These are phyloP conservation scores for Coemansia sp. DNA, from an alignment of 192 early-diverging fungal genomes.

Conservation along the genomic window DNA sequence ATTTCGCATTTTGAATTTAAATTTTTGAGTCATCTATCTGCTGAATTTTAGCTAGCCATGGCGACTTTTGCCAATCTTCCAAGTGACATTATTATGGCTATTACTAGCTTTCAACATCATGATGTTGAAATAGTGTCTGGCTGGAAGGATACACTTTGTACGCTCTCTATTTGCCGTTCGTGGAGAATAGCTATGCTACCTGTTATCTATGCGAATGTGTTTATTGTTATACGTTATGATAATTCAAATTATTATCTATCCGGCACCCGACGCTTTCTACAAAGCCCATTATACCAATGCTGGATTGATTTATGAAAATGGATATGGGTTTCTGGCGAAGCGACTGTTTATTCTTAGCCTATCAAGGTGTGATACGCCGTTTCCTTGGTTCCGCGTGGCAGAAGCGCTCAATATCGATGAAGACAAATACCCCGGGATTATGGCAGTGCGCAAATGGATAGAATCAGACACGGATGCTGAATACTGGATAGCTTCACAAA, in stretches of 20 bases:
- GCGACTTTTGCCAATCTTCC: neutral
- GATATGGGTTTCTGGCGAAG: neutral
- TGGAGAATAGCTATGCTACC: neutral
- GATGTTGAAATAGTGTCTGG: neutral
- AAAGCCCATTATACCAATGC: neutral
- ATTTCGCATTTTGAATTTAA: no score
- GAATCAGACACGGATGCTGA: neutral
- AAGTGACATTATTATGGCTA: neutral
- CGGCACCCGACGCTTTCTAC: no score
- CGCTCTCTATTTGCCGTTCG: neutral
- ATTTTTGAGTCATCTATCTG: neutral
- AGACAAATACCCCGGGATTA: neutral
- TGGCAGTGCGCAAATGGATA: neutral
- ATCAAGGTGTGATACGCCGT: neutral
- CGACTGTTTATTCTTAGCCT: neutral
- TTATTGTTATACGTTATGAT: neutral
- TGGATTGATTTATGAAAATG: neutral
- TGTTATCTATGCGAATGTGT: neutral
- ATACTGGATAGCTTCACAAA: neutral
- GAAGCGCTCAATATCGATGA: neutral
- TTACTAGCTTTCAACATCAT: neutral
- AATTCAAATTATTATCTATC: no score
- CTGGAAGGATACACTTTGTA: neutral
- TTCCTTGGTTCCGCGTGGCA: neutral
- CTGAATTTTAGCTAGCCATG: neutral